Conservation (phyloP, 1,139 yeast genomes). For the Debaryomyces nepalensis region DNA sequence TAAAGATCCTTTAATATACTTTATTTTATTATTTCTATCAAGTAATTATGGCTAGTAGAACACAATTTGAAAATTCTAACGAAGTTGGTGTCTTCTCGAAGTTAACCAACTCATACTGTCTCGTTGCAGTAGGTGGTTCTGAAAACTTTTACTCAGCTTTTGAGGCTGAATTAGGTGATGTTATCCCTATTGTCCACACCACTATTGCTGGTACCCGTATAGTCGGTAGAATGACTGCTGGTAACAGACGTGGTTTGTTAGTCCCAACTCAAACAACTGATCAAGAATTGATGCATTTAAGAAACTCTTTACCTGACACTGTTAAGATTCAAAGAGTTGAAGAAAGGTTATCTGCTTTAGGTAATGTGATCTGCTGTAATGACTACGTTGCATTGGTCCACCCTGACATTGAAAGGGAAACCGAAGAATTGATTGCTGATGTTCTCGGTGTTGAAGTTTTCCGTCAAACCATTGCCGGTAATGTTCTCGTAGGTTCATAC, state of each 20-base stretch:
- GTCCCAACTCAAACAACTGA: conserved; percentile 99
- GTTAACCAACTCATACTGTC: conserved; percentile 93
- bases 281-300: conserved; percentile 95
- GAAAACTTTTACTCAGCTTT: conserved; percentile 97
- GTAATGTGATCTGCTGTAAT: conserved; percentile 97
- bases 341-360: conserved; percentile 94
- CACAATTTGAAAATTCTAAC: conserved; percentile 92
- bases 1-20: conserved; percentile 1
- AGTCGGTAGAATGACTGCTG: conserved; percentile 98
- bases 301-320: conserved; percentile 96
- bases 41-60: conserved; percentile 50
- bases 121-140: conserved; percentile 97
- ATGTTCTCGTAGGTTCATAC: conserved; percentile 95
- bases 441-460: conserved; percentile 99
- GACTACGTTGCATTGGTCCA: conserved; percentile 99
- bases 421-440: conserved; percentile 98
- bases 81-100: conserved; percentile 98
- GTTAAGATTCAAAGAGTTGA: conserved; percentile 98
- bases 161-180: conserved; percentile 97
- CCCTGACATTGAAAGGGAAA: conserved; percentile 98
- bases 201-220: conserved; percentile 98
- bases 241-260: conserved; percentile 94
- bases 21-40: conserved; percentile 1
- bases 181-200: conserved; percentile 93
- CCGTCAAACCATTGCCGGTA: conserved; percentile 98